Percentiles rank a stretch among this genome's conserved stretches.
phyloP scores from a whole-genome alignment of 176 grass and related monocot genomes.

The Aegilops bicornis region DNA sequence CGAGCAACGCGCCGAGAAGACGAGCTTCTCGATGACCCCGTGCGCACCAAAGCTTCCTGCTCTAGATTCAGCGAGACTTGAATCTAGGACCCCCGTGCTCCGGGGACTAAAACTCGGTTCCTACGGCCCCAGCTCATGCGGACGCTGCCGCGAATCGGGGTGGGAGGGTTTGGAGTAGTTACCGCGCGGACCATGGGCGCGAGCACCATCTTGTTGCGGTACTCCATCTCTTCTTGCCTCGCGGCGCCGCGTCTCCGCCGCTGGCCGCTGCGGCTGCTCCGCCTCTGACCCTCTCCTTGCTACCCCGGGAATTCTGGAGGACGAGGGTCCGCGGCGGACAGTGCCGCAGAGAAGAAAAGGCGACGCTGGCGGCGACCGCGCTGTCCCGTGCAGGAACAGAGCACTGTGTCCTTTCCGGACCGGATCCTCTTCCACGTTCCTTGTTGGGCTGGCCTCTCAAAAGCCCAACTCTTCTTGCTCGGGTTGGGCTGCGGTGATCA shows the following conservation, averaged over 20 bases:
- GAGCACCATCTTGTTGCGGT: conserved; percentile 77
- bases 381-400: background rate
- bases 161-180: conserved; percentile 5
- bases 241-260: background rate
- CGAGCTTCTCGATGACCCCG: background rate
- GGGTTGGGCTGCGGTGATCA: too few species aligned
- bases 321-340: background rate
- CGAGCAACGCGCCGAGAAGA: background rate
- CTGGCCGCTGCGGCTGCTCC: background rate
- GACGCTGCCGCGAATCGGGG: background rate
- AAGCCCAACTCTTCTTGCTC: too few species aligned
- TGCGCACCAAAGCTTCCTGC: background rate
- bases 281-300: background rate
- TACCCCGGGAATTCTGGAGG: conserved; percentile 26
- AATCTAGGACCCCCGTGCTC: conserved; percentile 12
- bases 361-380: conserved; percentile 16
- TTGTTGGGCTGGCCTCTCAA: too few species aligned
- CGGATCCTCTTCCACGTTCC: too few species aligned
- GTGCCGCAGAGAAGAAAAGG: background rate
- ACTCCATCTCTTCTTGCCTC: conserved; percentile 52
- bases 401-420: too few species aligned
- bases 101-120: background rate
- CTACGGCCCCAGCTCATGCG: background rate
- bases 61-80: background rate
- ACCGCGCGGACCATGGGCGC: conserved; percentile 98